These are phyloP conservation scores for Raffaelea deltoideospora DNA, from an alignment of 2,329 filamentous ascomycete species.

Conservation along the genomic window DNA sequence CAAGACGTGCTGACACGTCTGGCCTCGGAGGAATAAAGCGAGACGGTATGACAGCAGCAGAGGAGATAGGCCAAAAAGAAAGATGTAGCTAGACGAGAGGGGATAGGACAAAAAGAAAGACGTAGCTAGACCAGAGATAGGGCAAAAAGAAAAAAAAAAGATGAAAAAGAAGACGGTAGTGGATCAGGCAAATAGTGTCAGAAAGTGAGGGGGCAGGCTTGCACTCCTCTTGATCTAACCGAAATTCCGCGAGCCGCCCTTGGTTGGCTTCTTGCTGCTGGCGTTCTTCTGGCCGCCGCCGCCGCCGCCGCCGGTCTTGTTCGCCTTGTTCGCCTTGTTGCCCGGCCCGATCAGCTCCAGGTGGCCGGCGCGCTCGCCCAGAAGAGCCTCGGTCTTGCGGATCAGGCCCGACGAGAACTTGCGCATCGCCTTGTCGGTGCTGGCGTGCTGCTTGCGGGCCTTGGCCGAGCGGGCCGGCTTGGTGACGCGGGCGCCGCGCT, in stretches of 20 bases:
- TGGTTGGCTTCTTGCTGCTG: conserved; percentile 11
- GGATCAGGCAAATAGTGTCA: too few relatives aligned
- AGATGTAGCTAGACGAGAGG: not conserved
- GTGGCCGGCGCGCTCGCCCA: conserved; percentile 44
- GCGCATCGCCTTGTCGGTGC: conserved; percentile 35
- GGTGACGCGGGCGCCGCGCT: conserved; percentile 27
- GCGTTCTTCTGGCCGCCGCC: conserved; percentile 26
- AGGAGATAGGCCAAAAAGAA: not conserved
- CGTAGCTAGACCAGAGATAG: not conserved
- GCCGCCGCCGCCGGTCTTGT: conserved; percentile 7
- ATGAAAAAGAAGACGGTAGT: too few relatives aligned
- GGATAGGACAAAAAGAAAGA: not conserved
- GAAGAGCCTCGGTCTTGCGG: conserved; percentile 38
- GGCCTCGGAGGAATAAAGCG: not conserved
- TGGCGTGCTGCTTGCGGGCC: conserved; percentile 19
- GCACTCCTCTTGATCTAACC: conserved; percentile 29
- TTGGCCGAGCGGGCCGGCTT: conserved; percentile 29
- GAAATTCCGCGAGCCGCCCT: conserved; percentile 40
- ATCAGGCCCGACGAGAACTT: conserved; percentile 40
- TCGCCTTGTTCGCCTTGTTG: conserved; percentile 23
- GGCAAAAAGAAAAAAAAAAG: too few relatives aligned
- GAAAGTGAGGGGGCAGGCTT: too few relatives aligned
- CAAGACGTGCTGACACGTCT: conserved; percentile 35
- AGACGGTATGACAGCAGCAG: too few relatives aligned
- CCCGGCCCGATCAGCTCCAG: conserved; percentile 43